Evolutionary conservation across 2,329 filamentous ascomycete species (phyloP), one percentile per base, ranked within the genome.

Genomic region (Sordariomycetes sp.): DNA sequence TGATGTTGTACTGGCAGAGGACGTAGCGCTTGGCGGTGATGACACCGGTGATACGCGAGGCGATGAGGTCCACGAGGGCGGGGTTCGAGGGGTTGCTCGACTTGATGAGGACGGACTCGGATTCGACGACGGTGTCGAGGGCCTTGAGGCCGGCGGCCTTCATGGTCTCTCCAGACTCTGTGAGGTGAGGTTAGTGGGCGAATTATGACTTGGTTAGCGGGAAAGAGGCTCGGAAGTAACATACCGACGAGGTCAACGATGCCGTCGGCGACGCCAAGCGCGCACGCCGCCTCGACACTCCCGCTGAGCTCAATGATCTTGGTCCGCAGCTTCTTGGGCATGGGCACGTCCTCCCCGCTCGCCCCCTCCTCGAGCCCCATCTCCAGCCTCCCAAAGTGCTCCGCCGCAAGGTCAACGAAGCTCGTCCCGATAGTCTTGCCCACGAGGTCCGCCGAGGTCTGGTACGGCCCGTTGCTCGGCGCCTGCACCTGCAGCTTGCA

Each of bases 81-180:
- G 84, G 81, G 70, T 96, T 89, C 60, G 86, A 88, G 5, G 91
- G 86, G 58, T 84, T 81, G 68, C 86, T 90, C 50, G 90, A 96
- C 75, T 92, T 92, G 76, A 99, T 91, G 59, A 99, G 80, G 53
- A 96, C 86, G 35, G 94, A 91, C 20, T 86, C 89, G 57, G 87
- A 91, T 58, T 90, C 85, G 55, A 96, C 80, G 28, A 99, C 90
- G 2, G 94, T 99, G 64, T 94, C 90, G 64, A 97, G 96, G 58
- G 92, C 86, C 73, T 90, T 91, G 55, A 99, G 80, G 25, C 94
- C 94, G 51, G 92, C 92, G 22, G 92, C 94, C 66, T 89, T 87
- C 94, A 99, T 99, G 0, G 94, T 99, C 73, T 97, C 92, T 58
- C 94, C 94, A 22, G 94, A 97, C 77, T 99, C 92, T 94, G 64